phyloP scores from a whole-genome alignment of 192 early-diverging fungal species.

The Diversispora eburnea region DNA sequence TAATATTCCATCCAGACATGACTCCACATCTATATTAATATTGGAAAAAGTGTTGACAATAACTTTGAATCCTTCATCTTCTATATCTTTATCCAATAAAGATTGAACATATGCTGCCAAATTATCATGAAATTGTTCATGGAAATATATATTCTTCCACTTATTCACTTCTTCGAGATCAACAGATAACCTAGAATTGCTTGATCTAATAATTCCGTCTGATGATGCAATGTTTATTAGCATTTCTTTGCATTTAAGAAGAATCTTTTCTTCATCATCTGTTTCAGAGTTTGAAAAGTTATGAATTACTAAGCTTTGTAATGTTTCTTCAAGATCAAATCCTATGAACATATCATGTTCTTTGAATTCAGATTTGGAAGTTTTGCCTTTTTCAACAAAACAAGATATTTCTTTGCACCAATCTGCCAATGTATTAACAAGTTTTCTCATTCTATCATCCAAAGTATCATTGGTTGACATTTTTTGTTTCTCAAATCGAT shows the following conservation, averaged over 20 bases:
- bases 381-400: background rate
- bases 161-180: background rate
- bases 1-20: background rate
- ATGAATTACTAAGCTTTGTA: constrained; percentile 23
- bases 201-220: constrained; percentile 23
- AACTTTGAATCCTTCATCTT: background rate
- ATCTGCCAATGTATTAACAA: background rate
- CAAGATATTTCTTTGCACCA: background rate
- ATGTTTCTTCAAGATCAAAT: constrained; percentile 24
- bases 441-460: background rate
- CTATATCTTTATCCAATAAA: background rate
- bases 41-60: constrained; percentile 21
- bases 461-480: too few relatives aligned
- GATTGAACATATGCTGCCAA: background rate
- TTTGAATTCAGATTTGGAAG: constrained; percentile 2
- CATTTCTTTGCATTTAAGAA: constrained; percentile 7
- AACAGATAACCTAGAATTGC: background rate
- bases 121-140: constrained; percentile 14
- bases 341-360: constrained; percentile 27
- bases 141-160: constrained; percentile 17
- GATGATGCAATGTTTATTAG: constrained; percentile 22
- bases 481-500: too few relatives aligned
- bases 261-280: constrained; percentile 1
- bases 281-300: background rate
- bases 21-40: constrained; percentile 3